A percentile compares a stretch with the other conserved stretches of the same genome.
Conservation (phyloP, 2,329 filamentous ascomycete species). For the Madurella fahalii region DNA sequence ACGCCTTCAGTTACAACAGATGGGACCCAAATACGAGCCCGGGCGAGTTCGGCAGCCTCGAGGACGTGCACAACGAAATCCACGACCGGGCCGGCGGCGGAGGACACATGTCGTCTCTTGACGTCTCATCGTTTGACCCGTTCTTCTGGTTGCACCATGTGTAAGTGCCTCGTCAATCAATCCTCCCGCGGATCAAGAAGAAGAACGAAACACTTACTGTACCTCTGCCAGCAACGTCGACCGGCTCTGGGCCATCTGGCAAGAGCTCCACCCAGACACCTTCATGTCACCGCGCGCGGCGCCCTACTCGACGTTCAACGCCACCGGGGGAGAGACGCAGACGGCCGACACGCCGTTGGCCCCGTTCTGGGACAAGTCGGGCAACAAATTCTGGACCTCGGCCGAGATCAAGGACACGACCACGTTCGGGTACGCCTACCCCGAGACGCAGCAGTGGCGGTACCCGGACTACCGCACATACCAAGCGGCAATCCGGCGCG, state of each 20-base stretch:
- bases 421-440: conserved; percentile 29
- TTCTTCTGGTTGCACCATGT: conserved; percentile 56
- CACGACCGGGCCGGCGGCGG: conserved; percentile 32
- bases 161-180: conserved; percentile 33
- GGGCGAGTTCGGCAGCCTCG: conserved; percentile 28
- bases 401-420: conserved; percentile 25
- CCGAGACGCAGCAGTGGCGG: conserved; percentile 27
- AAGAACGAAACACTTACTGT: conserved; percentile 21
- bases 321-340: conserved; percentile 17
- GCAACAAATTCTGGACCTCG: conserved; percentile 29
- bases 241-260: conserved; percentile 57
- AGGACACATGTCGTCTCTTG: conserved; percentile 53
- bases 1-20: conserved; percentile 25
- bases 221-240: conserved; percentile 55
- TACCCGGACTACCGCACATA: conserved; percentile 20
- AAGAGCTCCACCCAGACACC: conserved; percentile 39
- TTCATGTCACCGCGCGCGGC: conserved; percentile 31
- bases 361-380: conserved; percentile 30
- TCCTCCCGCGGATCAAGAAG: too few species aligned
- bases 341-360: conserved; percentile 21
- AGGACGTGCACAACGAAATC: conserved; percentile 39
- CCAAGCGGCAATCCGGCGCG: conserved; percentile 19
- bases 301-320: conserved; percentile 28
- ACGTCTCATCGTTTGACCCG: conserved; percentile 60
- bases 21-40: conserved; percentile 22